Percentiles rank a stretch among this genome's conserved stretches.
Conservation (phyloP, 2,329 filamentous ascomycete species). For the Colletotrichum sp. region DNA sequence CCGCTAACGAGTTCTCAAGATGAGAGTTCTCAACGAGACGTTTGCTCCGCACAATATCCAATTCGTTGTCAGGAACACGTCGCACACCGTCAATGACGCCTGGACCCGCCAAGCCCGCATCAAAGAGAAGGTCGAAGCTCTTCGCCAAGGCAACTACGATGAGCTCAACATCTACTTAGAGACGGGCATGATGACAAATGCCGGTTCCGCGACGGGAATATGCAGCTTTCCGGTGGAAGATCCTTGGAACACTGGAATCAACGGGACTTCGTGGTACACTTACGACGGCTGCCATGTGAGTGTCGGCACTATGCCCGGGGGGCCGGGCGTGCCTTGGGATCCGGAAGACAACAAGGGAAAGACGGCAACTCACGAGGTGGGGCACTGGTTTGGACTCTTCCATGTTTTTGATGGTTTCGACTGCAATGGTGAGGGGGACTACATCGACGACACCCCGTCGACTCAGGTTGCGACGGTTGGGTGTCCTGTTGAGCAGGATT, state of each 20-base stretch:
- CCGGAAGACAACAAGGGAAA: constrained; percentile 25
- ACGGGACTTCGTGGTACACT: constrained; percentile 9
- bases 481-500: constrained; percentile 34
- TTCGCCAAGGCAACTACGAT: constrained; percentile 37
- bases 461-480: constrained; percentile 25
- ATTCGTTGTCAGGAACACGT: constrained; percentile 2
- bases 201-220: constrained; percentile 34
- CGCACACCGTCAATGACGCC: constrained; percentile 9
- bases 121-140: constrained; percentile 8
- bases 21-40: constrained; percentile 9
- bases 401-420: constrained; percentile 45
- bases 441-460: constrained; percentile 38
- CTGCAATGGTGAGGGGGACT: constrained; percentile 34
- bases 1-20: background rate
- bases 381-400: constrained; percentile 48
- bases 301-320: constrained; percentile 22
- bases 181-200: constrained; percentile 15
- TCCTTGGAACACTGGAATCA: constrained; percentile 12
- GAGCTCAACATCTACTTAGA: constrained; percentile 49
- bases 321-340: constrained; percentile 12
- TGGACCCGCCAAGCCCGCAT: constrained; percentile 10
- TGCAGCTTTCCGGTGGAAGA: constrained; percentile 42
- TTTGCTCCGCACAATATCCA: constrained; percentile 14
- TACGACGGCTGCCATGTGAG: constrained; percentile 23
- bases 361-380: constrained; percentile 40